These are phyloP conservation scores for Scenedesmus sp. DNA, from an alignment of 163 green algal genomes.

Conservation along the genomic window DNA sequence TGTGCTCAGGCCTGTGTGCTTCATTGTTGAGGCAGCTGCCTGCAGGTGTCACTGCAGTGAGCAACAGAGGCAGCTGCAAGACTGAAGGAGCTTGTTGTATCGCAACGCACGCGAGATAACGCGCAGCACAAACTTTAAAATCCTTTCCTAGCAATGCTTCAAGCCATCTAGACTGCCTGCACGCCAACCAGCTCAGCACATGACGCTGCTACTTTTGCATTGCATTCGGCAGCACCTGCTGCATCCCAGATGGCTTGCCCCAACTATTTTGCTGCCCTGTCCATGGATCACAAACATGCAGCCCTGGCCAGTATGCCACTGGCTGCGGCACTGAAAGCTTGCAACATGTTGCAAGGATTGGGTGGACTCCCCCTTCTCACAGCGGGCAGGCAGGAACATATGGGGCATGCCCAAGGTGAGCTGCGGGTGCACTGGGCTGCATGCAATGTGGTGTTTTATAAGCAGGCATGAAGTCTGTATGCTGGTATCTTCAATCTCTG, in stretches of 20 bases:
- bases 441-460: too few species aligned
- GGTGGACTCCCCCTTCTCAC: slow-evolving; percentile 13
- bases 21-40: neutral
- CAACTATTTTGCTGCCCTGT: neutral
- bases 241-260: too few species aligned
- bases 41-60: neutral
- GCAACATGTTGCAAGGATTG: slow-evolving; percentile 19
- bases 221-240: too few species aligned
- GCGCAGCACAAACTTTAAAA: too few species aligned
- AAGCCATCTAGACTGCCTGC: too few species aligned
- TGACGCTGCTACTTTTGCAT: too few species aligned
- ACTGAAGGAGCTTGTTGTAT: neutral
- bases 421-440: too few species aligned
- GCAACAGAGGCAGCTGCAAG: neutral
- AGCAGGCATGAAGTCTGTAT: too few species aligned
- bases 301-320: neutral
- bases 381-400: slow-evolving; percentile 24
- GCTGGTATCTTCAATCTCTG: too few species aligned
- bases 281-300: neutral
- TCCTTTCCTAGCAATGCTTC: too few species aligned
- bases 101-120: too few species aligned
- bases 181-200: too few species aligned
- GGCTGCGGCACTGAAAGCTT: neutral
- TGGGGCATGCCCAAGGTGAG: slow-evolving; percentile 46
- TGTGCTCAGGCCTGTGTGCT: neutral